Evolutionary conservation across 2,329 filamentous ascomycete species (phyloP).

Genomic region (Verticillium longisporum): DNA sequence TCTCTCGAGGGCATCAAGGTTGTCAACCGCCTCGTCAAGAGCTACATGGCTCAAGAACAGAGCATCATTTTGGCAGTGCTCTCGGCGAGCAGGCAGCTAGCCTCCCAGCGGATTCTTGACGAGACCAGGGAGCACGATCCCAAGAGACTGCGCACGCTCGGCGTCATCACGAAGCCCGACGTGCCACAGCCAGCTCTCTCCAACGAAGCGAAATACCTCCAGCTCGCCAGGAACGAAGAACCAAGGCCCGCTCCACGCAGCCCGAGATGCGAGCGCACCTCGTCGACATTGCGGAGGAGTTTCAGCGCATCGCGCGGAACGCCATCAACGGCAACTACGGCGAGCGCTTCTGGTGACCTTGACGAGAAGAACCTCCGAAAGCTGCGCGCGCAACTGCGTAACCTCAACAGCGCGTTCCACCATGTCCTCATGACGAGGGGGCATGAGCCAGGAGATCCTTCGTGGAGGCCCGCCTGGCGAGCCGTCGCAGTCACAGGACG

Average conservation of each 20-base stretch:
- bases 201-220: conserved; percentile 29
- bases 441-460: conserved; percentile 6
- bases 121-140: conserved; percentile 26
- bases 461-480: conserved; percentile 1
- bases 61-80: conserved; percentile 57
- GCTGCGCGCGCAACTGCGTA: conserved; percentile 18
- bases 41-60: conserved; percentile 48
- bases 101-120: conserved; percentile 51
- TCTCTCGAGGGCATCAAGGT: conserved; percentile 33
- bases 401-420: conserved; percentile 13
- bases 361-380: conserved; percentile 13
- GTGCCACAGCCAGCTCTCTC: conserved; percentile 22
- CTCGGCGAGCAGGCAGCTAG: conserved; percentile 32
- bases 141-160: conserved; percentile 35
- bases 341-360: conserved; percentile 17
- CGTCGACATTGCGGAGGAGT: conserved; percentile 14
- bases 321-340: conserved; percentile 21
- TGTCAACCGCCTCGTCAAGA: conserved; percentile 39
- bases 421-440: conserved; percentile 14
- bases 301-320: conserved; percentile 17
- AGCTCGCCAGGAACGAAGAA: conserved; percentile 36
- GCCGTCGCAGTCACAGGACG: not conserved
- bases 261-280: conserved; percentile 19
- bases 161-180: conserved; percentile 46
- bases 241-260: conserved; percentile 10